These are phyloP conservation scores for Gracilaria caudata DNA, from an alignment of 23 red algal species.

Conservation along the genomic window DNA sequence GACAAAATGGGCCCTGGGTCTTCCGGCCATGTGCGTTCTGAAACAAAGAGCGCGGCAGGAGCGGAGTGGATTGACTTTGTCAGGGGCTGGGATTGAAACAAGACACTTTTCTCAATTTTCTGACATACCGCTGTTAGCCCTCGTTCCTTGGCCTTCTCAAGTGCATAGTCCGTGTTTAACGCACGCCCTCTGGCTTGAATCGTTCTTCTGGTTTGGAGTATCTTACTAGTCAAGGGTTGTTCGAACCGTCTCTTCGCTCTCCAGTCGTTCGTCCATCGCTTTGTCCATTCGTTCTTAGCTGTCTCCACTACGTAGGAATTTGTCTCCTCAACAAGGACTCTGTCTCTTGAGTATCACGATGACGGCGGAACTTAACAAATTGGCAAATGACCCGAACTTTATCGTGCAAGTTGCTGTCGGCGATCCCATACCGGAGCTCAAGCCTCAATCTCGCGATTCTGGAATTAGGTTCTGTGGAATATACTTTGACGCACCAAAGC, in stretches of 20 bases:
- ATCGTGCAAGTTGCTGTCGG: constrained; percentile 69
- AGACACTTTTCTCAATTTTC: constrained; percentile 6
- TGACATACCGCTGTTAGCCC: neutral
- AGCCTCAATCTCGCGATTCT: constrained; percentile 41
- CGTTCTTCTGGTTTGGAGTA: neutral
- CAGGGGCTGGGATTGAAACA: neutral
- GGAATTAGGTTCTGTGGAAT: constrained; percentile 40
- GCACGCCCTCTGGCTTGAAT: neutral
- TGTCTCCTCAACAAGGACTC: neutral
- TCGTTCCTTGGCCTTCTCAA: neutral
- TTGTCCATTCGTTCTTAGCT: too few species aligned
- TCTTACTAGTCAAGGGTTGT: neutral
- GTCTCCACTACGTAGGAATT: neutral
- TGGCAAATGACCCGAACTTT: constrained; percentile 76
- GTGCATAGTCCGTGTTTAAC: neutral
- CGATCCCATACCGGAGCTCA: constrained; percentile 39
- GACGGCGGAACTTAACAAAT: constrained; percentile 52
- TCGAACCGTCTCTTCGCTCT: neutral
- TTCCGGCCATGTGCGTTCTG: neutral
- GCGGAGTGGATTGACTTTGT: neutral
- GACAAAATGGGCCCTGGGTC: too few species aligned
- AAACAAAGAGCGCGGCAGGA: too few species aligned
- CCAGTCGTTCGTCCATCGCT: neutral
- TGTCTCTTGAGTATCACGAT: neutral
- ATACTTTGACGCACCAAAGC: constrained; percentile 36